Base-by-base conservation (phyloP, 495 filamentous ascomycete species). In the Aspergillus avenaceus region DNA sequence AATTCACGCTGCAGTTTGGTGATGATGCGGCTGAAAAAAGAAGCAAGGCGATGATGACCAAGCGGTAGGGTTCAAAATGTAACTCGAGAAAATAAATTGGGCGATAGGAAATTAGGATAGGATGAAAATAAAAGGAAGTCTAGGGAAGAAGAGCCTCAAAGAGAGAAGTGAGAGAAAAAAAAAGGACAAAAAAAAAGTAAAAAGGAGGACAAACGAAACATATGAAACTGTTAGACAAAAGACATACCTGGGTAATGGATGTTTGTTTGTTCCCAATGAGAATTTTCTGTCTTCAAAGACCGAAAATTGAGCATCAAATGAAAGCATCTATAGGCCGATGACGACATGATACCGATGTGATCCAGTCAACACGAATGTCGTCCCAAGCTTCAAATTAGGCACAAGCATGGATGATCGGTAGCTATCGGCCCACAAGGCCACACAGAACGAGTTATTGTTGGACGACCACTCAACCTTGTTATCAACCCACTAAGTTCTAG, bases 401-500 rank as follows among this genome's bases (percentile, higher is more conserved):
- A 57, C 32, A 32, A 48, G 43, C 44, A 21, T 48, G 26, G 53
- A 19, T 36, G 45, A 45, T 24, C 23, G 14, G 16, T 47, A 4
- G 49, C 12, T 21, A 34, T 34, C 27, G 23, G 46, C 16, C 9
- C 6, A 24, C 21, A 16, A 23, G 31, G 14, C 18, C 22, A 13
- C 18, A 14, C 29, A 8, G 25, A 27, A 38, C 37, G 42, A 44
- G 21, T 19, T 40, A 18, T 53, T 21, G 29, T 41, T 44, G 31
- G 50, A 47, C 51, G 36, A 19, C 11, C 40, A 32, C 12, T 36
- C 52, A 45, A 47, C 45, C 45, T 26, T 47, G 51, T 50, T 45
- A 48, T 24, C 49, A 47, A 46, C 45, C 42, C 49, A 53, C 41
- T 50, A 43, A 27, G 49, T 47, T 55, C 56, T 51, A 53, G 52